A percentile compares a stretch with the other conserved stretches of the same genome.
phyloP scores from a whole-genome alignment of 768 basidiomycete species.

The Leccinellum albellum region DNA sequence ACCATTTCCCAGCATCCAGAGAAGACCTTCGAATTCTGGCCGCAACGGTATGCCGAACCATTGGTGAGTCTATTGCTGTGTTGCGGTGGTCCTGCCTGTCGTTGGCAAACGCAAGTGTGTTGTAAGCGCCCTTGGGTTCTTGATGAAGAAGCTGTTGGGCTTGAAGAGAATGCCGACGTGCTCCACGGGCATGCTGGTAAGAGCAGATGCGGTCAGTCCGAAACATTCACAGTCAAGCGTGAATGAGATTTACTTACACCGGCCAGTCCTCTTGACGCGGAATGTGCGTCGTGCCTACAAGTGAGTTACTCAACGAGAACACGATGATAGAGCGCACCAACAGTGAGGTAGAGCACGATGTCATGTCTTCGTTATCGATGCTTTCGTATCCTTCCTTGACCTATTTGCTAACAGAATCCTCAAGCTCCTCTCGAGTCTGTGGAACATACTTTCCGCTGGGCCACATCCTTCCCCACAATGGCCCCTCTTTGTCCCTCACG shows the following conservation, averaged over 20 bases:
- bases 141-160: slow-evolving; percentile 79
- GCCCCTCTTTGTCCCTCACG: slow-evolving; percentile 64
- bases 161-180: slow-evolving; percentile 69
- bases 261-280: slow-evolving; percentile 89
- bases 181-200: slow-evolving; percentile 75
- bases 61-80: slow-evolving; percentile 15
- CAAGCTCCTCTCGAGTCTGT: slow-evolving; percentile 67
- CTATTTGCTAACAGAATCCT: slow-evolving; percentile 75
- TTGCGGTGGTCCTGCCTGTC: slow-evolving; percentile 11
- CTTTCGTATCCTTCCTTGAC: slow-evolving; percentile 52
- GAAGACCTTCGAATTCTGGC: slow-evolving; percentile 1
- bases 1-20: background rate
- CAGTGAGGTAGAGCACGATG: slow-evolving; percentile 69
- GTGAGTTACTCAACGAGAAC: background rate
- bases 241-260: slow-evolving; percentile 48
- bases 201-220: background rate
- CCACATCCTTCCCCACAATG: slow-evolving; percentile 63
- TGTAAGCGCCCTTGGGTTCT: slow-evolving; percentile 69
- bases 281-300: slow-evolving; percentile 69
- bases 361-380: slow-evolving; percentile 77
- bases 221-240: background rate
- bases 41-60: slow-evolving; percentile 10
- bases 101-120: slow-evolving; percentile 55
- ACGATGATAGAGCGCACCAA: slow-evolving; percentile 44
- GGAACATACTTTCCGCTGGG: slow-evolving; percentile 86